Conservation (phyloP, 495 filamentous ascomycete species). For the Xylaria curta region DNA sequence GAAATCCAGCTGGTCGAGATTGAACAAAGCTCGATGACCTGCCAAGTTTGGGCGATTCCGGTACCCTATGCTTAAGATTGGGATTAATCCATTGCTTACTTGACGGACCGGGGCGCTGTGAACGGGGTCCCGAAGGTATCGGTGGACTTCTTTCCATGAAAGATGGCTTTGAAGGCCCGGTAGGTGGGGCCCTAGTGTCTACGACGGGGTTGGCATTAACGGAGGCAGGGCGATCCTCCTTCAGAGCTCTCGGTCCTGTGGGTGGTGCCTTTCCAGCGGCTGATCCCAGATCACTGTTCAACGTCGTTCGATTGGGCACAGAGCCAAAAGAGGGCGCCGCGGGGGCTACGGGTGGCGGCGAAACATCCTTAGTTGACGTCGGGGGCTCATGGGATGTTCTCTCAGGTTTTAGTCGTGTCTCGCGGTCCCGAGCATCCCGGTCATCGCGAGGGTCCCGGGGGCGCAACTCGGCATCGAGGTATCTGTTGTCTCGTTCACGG, state of each 20-base stretch:
- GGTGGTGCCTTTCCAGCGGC: conserved; percentile 55
- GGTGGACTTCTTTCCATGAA: conserved; percentile 58
- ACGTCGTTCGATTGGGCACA: conserved; percentile 52
- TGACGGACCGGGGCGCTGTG: conserved; percentile 50
- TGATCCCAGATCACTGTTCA: conserved; percentile 42
- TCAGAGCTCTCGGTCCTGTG: conserved; percentile 57
- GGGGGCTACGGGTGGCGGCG: conserved; percentile 79
- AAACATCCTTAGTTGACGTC: conserved; percentile 51
- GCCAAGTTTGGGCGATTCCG: conserved; percentile 52
- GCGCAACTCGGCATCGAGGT: conserved; percentile 52
- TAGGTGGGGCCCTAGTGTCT: conserved; percentile 48
- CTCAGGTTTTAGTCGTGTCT: conserved; percentile 52
- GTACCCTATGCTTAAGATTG: conserved; percentile 50
- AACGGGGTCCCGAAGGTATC: conserved; percentile 62
- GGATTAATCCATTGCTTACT: conserved; percentile 71
- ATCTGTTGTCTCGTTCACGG: conserved; percentile 53
- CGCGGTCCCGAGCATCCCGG: conserved; percentile 61
- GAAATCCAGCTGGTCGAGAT: conserved; percentile 48
- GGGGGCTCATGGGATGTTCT: conserved; percentile 53
- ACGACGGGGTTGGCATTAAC: conserved; percentile 37
- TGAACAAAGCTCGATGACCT: conserved; percentile 52
- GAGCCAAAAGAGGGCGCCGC: conserved; percentile 85
- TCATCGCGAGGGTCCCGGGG: conserved; percentile 64
- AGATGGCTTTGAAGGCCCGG: conserved; percentile 55
- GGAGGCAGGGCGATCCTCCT: conserved; percentile 53